A percentile compares a stretch with the other conserved stretches of the same genome.
These are phyloP conservation scores for Colletotrichum musae DNA, from an alignment of 2,329 filamentous ascomycete genomes.

Conservation along the genomic window DNA sequence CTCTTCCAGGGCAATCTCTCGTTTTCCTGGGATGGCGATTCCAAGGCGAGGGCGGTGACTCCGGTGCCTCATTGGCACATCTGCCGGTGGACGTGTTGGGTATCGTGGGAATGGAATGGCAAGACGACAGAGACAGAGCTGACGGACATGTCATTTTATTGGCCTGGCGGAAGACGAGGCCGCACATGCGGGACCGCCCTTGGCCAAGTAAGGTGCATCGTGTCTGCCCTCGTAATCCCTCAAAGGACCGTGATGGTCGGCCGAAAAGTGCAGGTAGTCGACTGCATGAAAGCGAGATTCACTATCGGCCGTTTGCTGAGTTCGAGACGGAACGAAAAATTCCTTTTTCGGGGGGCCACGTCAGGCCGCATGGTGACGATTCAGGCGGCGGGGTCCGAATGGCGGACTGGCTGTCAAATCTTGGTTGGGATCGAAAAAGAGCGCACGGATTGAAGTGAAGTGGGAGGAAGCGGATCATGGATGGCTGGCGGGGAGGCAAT, in stretches of 20 bases:
- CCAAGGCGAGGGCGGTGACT: neutral
- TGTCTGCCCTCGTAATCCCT: too few relatives aligned
- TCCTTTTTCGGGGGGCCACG: constrained; percentile 15
- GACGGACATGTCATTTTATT: neutral
- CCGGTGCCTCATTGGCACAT: constrained; percentile 7
- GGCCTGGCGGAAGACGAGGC: constrained; percentile 1
- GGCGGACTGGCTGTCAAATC: constrained; percentile 16
- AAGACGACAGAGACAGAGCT: constrained; percentile 1
- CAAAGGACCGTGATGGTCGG: neutral
- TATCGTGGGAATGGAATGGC: neutral
- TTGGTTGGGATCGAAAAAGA: constrained; percentile 7
- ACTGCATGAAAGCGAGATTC: constrained; percentile 12
- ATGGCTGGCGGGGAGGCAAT: neutral
- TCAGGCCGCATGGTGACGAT: constrained; percentile 17
- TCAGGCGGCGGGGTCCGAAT: constrained; percentile 11
- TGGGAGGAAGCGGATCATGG: constrained; percentile 10
- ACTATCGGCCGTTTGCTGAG: neutral
- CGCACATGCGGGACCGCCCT: neutral
- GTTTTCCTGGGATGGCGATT: neutral
- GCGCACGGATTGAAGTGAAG: constrained; percentile 10
- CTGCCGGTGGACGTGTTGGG: neutral
- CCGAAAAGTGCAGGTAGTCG: neutral
- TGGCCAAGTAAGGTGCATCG: too few relatives aligned
- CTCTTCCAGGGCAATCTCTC: constrained; percentile 13
- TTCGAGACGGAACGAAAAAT: constrained; percentile 16